A percentile compares a stretch with the other conserved stretches of the same genome.
Evolutionary conservation across 257 asterid species (phyloP).

Genomic region (Coffea eugenioides): DNA sequence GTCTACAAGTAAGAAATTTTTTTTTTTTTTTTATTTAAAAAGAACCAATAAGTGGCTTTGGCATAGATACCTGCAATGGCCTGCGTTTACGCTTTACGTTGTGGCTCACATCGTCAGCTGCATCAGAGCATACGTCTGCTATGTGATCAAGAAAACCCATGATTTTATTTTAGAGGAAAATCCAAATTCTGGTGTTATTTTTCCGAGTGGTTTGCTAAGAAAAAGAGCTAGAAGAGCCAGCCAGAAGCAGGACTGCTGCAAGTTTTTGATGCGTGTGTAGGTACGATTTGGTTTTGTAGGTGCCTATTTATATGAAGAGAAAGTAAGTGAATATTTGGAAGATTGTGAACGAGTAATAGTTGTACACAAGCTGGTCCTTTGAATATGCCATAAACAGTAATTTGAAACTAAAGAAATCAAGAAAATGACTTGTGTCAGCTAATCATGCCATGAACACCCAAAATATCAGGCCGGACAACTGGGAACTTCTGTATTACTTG

Average conservation of each 20-base stretch:
- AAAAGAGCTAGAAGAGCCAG: not conserved
- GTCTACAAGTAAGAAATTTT: too few relatives aligned
- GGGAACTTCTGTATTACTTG: conserved; percentile 22
- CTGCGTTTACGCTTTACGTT: conserved; percentile 45
- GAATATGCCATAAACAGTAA: not conserved
- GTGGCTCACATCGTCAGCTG: conserved; percentile 18
- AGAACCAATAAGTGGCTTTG: not conserved
- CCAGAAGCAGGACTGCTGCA: too few relatives aligned
- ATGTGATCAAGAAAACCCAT: conserved; percentile 70
- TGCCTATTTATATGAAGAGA: conserved; percentile 19
- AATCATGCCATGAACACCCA: conserved; percentile 22
- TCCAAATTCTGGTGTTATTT: not conserved
- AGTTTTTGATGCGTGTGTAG: not conserved
- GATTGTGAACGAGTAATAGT: conserved; percentile 8
- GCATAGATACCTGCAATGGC: conserved; percentile 46
- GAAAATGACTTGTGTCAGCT: conserved; percentile 37
- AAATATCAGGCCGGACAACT: conserved; percentile 29
- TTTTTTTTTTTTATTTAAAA: not conserved
- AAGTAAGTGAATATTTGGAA: not conserved
- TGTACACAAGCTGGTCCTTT: conserved; percentile 21
- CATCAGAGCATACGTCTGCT: conserved; percentile 37
- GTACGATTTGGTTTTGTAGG: not conserved
- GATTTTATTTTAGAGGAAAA: not conserved
- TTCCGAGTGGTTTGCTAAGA: not conserved
- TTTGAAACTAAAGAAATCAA: conserved; percentile 4